phyloP scores from a whole-genome alignment of 2,329 filamentous ascomycete species.

The Paraconiothyrium brasiliense region DNA sequence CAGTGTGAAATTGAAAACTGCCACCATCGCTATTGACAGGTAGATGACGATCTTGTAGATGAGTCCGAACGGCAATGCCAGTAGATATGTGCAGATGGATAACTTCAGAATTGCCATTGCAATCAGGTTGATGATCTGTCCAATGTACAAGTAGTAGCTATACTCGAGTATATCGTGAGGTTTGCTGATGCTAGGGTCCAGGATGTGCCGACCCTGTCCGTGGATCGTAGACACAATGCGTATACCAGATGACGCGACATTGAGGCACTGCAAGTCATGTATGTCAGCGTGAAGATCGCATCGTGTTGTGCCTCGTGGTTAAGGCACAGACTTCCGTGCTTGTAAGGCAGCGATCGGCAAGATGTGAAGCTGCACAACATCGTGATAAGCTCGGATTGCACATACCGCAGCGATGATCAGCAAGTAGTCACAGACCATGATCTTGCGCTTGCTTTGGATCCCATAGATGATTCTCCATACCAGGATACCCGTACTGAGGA shows the following conservation, averaged over 20 bases:
- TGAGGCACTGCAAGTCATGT: constrained; percentile 24
- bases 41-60: constrained; percentile 35
- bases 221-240: constrained; percentile 27
- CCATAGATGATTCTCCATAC: constrained; percentile 36
- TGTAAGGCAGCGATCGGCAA: constrained; percentile 5
- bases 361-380: constrained; percentile 3
- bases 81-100: constrained; percentile 41
- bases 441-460: constrained; percentile 28
- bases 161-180: constrained; percentile 29
- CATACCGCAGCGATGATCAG: constrained; percentile 33
- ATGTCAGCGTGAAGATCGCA: constrained; percentile 6
- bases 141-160: constrained; percentile 33
- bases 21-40: constrained; percentile 35
- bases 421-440: constrained; percentile 35
- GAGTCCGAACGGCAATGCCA: constrained; percentile 34
- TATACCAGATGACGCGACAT: constrained; percentile 26
- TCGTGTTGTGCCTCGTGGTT: neutral
- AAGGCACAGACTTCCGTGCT: neutral
- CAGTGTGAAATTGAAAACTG: constrained; percentile 33
- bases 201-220: constrained; percentile 34
- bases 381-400: neutral
- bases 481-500: constrained; percentile 28
- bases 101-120: constrained; percentile 34
- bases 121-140: constrained; percentile 37
- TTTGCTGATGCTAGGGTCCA: constrained; percentile 32